A percentile compares a stretch with the other conserved stretches of the same genome.
phyloP scores from a whole-genome alignment of 306 rosid species.

The Pterocarpus santalinus region DNA sequence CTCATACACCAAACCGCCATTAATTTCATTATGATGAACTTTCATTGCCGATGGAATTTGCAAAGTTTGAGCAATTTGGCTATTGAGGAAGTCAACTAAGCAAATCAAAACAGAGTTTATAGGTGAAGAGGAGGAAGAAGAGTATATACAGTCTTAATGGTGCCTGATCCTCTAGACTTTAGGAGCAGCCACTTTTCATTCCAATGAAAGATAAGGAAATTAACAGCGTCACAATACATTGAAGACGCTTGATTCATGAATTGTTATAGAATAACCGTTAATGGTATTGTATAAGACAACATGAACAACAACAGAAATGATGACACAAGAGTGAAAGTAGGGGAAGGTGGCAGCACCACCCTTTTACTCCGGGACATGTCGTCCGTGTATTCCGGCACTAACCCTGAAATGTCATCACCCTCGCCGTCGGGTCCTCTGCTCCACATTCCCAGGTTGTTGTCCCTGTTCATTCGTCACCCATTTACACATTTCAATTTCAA shows the following conservation, averaged over 20 bases:
- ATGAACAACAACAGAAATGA: neutral
- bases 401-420: neutral
- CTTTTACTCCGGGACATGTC: slow-evolving; percentile 40
- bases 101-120: neutral
- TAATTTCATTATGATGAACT: neutral
- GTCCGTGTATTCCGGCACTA: slow-evolving; percentile 46
- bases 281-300: neutral
- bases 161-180: slow-evolving; percentile 25
- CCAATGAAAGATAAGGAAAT: slow-evolving; percentile 36
- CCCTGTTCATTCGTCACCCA: slow-evolving; percentile 45
- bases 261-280: slow-evolving; percentile 43
- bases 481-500: neutral
- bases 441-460: slow-evolving; percentile 62
- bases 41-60: neutral
- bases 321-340: neutral
- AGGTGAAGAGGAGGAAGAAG: neutral
- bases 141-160: slow-evolving; percentile 44
- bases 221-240: slow-evolving; percentile 31
- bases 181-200: slow-evolving; percentile 44
- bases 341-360: neutral
- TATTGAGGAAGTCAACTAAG: neutral
- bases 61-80: neutral
- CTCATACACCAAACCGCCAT: neutral
- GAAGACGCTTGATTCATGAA: slow-evolving; percentile 27
- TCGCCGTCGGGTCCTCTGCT: slow-evolving; percentile 48